Conservation (phyloP, 73 alveolate species). For the Urostyla sp. region DNA sequence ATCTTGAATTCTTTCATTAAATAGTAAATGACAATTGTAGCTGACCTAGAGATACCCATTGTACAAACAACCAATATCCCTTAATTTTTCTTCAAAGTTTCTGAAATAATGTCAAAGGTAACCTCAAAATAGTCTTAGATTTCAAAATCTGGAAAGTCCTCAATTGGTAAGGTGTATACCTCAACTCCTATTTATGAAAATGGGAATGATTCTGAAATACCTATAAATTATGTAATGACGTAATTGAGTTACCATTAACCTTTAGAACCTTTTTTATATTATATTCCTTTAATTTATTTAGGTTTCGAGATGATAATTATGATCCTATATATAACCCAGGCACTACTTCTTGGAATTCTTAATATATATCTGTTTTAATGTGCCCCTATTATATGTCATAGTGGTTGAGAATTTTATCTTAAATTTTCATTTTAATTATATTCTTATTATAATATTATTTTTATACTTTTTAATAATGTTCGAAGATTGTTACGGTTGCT, state of each 20-base stretch:
- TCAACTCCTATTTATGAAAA: conserved; percentile 24
- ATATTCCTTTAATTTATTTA: background rate
- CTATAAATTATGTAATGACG: no score
- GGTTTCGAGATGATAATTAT: background rate
- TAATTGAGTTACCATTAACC: conserved; percentile 52
- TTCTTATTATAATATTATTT: no score
- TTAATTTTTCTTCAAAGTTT: background rate
- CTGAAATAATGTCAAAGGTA: conserved; percentile 18
- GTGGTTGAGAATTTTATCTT: no score
- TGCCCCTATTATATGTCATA: no score
- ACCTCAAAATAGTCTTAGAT: conserved; percentile 14
- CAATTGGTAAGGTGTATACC: conserved; percentile 22
- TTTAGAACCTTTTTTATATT: conserved; percentile 31
- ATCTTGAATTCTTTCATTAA: conserved; percentile 18
- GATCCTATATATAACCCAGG: conserved; percentile 51
- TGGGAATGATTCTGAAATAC: conserved; percentile 14
- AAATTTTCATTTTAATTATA: no score
- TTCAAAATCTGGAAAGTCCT: conserved; percentile 59
- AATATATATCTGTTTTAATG: no score
- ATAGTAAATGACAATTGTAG: conserved; percentile 49
- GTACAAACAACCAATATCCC: conserved; percentile 56
- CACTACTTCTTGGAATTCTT: conserved; percentile 40
- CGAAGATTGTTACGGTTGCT: no score
- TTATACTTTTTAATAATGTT: no score
- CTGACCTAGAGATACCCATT: conserved; percentile 55